Base-by-base conservation (phyloP, 2,329 filamentous ascomycete genomes). In the Peltaster fructicola region DNA sequence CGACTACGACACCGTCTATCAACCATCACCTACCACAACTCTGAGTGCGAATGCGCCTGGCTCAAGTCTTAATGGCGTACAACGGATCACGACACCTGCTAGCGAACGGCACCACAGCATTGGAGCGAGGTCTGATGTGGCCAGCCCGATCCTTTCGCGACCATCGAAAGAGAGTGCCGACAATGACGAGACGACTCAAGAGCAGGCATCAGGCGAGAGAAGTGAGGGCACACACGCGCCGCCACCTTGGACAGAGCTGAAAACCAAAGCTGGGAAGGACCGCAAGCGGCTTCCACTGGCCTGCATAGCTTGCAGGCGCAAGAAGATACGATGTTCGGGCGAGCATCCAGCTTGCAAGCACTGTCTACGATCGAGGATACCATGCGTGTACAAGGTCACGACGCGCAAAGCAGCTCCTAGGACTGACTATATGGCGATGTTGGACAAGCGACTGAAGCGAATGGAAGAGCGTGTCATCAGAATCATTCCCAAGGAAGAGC, bases 391-490 rank as follows among this genome's bases (percentile, higher is more conserved):
- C 63, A 95, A 95, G 46, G 81, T 92, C 31, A 95, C 84, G 0
- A 82, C 84, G 4, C 67, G 88, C 31, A 95, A 95, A 51, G 82
- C 85, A 2, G 82, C 84, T 3, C 88, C 88, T 3, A 67, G 88
- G 25, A 95, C 88, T 10, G 88, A 95, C 52, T 95, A 95, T 52
- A 95, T 95, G 88, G 82, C 84, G 20, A 95, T 95, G 82, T 57
- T 95, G 40, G 88, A 95, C 54, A 93, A 92, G 54, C 68, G 88
- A 26, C 52, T 95, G 37, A 93, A 91, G 58, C 66, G 85, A 29
- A 95, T 95, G 88, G 88, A 98, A 52, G 85, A 95, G 43, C 74
- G 85, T 29, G 88, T 95, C 34, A 90, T 95, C 54, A 92, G 92
- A 50, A 75, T 85, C 30, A 76, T 95, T 14, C 85, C 88, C 0